Evolutionary conservation across 805 yeast genomes (phyloP), one percentile per base, ranked within the genome.

Genomic region (Maudiozyma saulgeensis): DNA sequence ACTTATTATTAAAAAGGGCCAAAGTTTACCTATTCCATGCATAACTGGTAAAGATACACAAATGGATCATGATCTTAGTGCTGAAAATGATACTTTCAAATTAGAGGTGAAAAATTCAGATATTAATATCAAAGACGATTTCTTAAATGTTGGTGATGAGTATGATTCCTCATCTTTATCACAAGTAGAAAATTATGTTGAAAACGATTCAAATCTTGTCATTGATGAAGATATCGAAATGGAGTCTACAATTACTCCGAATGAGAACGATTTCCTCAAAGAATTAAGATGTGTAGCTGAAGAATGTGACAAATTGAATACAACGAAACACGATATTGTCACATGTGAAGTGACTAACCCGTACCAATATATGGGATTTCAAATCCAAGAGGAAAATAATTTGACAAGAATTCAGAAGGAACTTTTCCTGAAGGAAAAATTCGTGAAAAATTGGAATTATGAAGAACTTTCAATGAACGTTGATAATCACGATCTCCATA

Each of bases 381-480:
- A 23, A 15, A 16, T 43, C 4, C 19, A 38, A 11, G 7, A 18
- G 1, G 25, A 44, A 26, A 21, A 2, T 13, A 8, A 41, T 6
- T 13, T 18, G 40, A 16, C 26, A 3, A 40, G 39, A 19, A 40
- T 3, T 41, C 32, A 12, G n/a, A 44, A 16, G 26, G 42, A 43
- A 31, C 16, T 18, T 19, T 18, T n/a, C 16, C n/a, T 28, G 28
- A 46, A 23, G 26, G 26, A 41, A 32, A 56, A 41, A 46, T 46
- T 21, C 19, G 21, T 21, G 1, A 43, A 53, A 11, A 68, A 69
- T 45, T 79, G 80, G 80, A 59, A 72, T 52, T 77, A 77, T 55
- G 66, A 69, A 21, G 66, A 64, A 1, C 71, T 77, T 63, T 60
- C 66, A 28, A 60, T 62, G 40, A 50, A 53, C 16, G 43, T 60